These are phyloP conservation scores for Pelargonium fulgidum DNA, from an alignment of 441 rosid genomes.

Conservation along the genomic window DNA sequence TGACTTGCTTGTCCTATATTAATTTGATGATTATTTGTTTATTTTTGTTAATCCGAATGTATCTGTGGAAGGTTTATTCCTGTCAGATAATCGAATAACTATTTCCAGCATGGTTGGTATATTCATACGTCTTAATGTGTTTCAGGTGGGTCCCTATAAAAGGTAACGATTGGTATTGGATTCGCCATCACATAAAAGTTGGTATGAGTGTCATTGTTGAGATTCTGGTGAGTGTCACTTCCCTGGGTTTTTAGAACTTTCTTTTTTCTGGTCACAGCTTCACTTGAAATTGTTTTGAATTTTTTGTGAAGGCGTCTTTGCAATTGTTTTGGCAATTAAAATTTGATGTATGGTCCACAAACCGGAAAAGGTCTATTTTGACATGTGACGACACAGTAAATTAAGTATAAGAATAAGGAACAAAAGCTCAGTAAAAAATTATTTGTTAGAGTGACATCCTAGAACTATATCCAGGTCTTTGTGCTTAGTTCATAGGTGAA, in stretches of 20 bases:
- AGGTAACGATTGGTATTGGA: slow-evolving; percentile 97
- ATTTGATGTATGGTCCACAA: background rate
- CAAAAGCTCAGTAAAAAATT: background rate
- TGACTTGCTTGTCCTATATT: background rate
- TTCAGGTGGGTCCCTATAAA: slow-evolving; percentile 95
- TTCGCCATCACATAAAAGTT: slow-evolving; percentile 90
- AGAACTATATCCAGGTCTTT: background rate
- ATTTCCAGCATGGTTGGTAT: background rate
- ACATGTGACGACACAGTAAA: background rate
- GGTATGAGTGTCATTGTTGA: slow-evolving; percentile 92
- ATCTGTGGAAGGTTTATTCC: background rate
- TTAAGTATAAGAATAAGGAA: background rate
- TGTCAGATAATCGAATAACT: background rate
- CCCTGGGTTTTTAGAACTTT: background rate
- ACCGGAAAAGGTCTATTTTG: background rate
- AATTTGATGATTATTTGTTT: background rate
- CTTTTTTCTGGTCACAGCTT: background rate
- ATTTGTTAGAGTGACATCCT: background rate
- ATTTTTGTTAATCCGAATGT: background rate
- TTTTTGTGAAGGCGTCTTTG: background rate
- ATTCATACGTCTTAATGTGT: slow-evolving; percentile 19
- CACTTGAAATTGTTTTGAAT: background rate
- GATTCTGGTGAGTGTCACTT: slow-evolving; percentile 59
- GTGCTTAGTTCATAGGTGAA: slow-evolving; percentile 1
- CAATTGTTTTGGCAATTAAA: background rate